Percentiles rank a stretch among this genome's conserved stretches.
Evolutionary conservation across 2,329 filamentous ascomycete genomes (phyloP).

Genomic region (Ophiocordyceps unilateralis): DNA sequence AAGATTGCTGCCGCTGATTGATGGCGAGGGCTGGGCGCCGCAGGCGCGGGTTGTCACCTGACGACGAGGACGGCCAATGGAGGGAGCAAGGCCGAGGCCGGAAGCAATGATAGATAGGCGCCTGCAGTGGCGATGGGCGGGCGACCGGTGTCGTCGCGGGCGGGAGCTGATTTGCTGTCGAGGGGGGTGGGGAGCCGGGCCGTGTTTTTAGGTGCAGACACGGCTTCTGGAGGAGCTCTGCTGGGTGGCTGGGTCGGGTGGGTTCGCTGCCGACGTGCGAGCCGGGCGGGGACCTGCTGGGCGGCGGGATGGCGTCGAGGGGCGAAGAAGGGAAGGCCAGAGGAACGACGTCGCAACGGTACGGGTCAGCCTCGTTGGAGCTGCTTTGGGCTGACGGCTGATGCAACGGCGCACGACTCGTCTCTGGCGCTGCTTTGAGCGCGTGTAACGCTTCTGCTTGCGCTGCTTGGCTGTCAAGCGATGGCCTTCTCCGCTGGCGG

Average conservation of each 20-base stretch:
- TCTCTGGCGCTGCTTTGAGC: background rate
- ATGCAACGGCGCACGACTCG: background rate
- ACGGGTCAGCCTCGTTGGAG: background rate
- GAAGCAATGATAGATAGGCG: constrained; percentile 18
- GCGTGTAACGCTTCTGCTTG: background rate
- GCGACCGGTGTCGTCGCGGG: background rate
- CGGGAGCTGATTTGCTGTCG: constrained; percentile 33
- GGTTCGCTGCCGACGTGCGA: constrained; percentile 4
- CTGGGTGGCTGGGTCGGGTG: background rate
- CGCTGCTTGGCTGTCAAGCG: background rate
- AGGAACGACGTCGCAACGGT: background rate
- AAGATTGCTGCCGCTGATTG: constrained; percentile 6
- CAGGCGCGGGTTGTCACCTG: constrained; percentile 31
- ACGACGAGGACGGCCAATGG: constrained; percentile 29
- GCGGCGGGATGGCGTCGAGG: background rate
- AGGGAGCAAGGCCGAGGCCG: constrained; percentile 21
- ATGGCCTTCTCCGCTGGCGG: background rate
- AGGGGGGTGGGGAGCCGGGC: constrained; percentile 4
- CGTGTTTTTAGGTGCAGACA: constrained; percentile 4
- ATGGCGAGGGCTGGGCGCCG: constrained; percentile 13
- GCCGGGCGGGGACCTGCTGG: background rate
- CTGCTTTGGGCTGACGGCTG: background rate
- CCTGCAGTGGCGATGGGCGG: constrained; percentile 10
- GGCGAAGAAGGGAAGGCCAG: background rate
- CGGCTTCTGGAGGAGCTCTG: constrained; percentile 1